phyloP scores from a whole-genome alignment of 257 asterid species.

The Cordia subcordata region DNA sequence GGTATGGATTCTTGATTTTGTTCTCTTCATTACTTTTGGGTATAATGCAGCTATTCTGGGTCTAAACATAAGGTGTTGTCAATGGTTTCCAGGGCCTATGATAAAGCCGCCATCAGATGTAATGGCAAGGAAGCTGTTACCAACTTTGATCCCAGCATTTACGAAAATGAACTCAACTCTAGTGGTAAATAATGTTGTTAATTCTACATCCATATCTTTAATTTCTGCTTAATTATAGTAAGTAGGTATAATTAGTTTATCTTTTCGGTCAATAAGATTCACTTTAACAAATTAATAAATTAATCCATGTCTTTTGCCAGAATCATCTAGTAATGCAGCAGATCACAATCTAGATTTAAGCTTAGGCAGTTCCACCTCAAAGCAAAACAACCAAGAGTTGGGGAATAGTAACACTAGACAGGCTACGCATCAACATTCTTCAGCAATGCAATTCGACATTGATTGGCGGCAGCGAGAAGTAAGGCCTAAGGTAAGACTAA shows the following conservation, averaged over 20 bases:
- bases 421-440: constrained; percentile 30
- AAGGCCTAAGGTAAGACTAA: constrained; percentile 44
- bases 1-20: constrained; percentile 29
- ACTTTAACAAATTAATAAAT: not conserved
- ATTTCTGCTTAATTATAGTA: not conserved
- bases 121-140: constrained; percentile 87
- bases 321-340: constrained; percentile 22
- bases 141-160: constrained; percentile 71
- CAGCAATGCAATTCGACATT: constrained; percentile 30
- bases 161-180: constrained; percentile 51
- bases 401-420: constrained; percentile 1
- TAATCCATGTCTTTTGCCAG: constrained; percentile 22
- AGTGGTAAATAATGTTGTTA: constrained; percentile 24
- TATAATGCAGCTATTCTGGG: constrained; percentile 8
- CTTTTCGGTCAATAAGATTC: too few species aligned
- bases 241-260: too few species aligned
- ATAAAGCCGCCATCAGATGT: constrained; percentile 79
- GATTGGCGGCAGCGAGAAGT: constrained; percentile 51
- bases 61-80: not conserved
- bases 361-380: constrained; percentile 58
- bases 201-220: not conserved
- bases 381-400: constrained; percentile 17
- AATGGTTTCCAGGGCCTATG: constrained; percentile 59
- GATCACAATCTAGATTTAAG: constrained; percentile 75
- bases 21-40: not conserved